phyloP scores from a whole-genome alignment of 1,139 yeast species.

The Pneumocystis oryctolagi region DNA sequence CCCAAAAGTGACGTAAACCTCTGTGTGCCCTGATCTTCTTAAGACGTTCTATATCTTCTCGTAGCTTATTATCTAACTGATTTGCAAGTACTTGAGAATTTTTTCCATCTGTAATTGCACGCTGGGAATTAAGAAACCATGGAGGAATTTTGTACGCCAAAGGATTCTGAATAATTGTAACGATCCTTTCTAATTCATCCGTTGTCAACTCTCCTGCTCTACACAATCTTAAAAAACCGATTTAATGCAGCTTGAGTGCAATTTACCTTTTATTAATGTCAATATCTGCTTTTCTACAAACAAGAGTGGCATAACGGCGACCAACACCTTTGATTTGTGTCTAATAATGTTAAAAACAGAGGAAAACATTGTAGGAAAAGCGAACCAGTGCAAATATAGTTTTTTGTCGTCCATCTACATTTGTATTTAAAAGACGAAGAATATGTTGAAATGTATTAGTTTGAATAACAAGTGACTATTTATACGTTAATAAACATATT shows the following conservation, averaged over 20 bases:
- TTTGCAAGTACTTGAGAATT: slow-evolving; percentile 97
- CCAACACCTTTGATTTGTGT: slow-evolving; percentile 98
- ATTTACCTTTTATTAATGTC: slow-evolving; percentile 69
- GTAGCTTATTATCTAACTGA: slow-evolving; percentile 97
- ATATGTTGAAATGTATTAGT: slow-evolving; percentile 99
- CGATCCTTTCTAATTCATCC: slow-evolving; percentile 99
- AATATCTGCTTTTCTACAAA: slow-evolving; percentile 99
- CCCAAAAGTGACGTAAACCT: slow-evolving; percentile 99
- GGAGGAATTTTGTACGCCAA: slow-evolving; percentile 98
- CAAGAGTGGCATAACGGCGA: slow-evolving; percentile 99
- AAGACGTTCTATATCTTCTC: slow-evolving; percentile 99
- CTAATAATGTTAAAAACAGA: slow-evolving; percentile 15
- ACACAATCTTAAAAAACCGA: background rate
- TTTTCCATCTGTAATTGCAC: slow-evolving; percentile 96
- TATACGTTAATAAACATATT: background rate
- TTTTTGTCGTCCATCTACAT: slow-evolving; percentile 99
- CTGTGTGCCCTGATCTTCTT: slow-evolving; percentile 99
- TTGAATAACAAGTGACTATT: slow-evolving; percentile 91
- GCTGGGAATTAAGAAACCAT: slow-evolving; percentile 99
- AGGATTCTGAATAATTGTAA: slow-evolving; percentile 99
- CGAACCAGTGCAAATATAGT: slow-evolving; percentile 83
- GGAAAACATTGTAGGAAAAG: background rate
- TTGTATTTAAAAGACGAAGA: slow-evolving; percentile 99
- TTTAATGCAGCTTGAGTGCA: background rate
- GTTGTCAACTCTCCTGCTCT: slow-evolving; percentile 99